Base-by-base conservation (phyloP, 192 early-diverging fungal species). In the Dissophora ornata region DNA sequence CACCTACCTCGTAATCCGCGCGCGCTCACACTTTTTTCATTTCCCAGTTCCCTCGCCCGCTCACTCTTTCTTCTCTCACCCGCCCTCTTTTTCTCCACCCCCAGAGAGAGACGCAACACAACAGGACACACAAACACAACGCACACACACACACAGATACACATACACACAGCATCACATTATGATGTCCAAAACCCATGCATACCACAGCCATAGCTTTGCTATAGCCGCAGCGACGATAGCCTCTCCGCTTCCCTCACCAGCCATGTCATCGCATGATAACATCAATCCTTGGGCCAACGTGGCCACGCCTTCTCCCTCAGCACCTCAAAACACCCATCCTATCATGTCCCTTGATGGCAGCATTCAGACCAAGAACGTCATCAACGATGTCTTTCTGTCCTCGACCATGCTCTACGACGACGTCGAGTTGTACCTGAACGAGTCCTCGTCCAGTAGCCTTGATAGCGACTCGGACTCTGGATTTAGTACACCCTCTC, bases 381-480 rank as follows among this genome's bases (percentile, higher is more conserved):
- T 77, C 53, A 77, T 77, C 73, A 77, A 77, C 53, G 73, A 77
- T 48, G 73, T 77, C 53, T 67, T 77, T 46, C 58, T 77, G n/a
- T 77, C 73, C 26, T 77, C 73, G 3, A 67, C 73, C 33, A 77
- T 77, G 73, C 64, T 77, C 24, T 77, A 61, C 40, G 73, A 77
- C 54, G 73, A 77, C 38, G 65, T 62, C n/a, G 73, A 77, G 38
- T 58, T 67, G 15, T 77, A 67, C 19, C 63, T 66, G 21, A 46
- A 65, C 44, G 71, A 75, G n/a, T 75, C 71, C 24, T 60, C 71
- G 9, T 53, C 62, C 0, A 67, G 64, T 29, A 51, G 29, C 59
- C 67, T 77, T 44, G 73, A 77, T 36, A 77, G 73, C 58, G 73
- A 77, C 52, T 67, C 73, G 2, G 73, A 77, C 53, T 77, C 73